phyloP scores from a whole-genome alignment of 148 eudicot genomes.

The Simmondsia chinensis region DNA sequence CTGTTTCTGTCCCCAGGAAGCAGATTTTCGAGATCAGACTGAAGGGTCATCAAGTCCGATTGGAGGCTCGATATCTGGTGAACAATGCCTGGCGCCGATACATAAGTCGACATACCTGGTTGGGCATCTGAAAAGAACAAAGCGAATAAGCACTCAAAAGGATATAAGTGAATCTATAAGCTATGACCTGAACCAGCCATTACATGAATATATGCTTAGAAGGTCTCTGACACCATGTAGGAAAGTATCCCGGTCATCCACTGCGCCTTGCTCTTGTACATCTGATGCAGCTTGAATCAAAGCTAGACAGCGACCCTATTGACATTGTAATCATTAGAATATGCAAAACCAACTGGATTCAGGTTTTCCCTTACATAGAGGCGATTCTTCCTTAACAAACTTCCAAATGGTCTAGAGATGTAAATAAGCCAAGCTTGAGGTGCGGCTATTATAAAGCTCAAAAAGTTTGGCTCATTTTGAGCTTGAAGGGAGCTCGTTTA shows the following conservation, averaged over 20 bases:
- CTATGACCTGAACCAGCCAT: slow-evolving; percentile 3
- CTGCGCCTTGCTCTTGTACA: slow-evolving; percentile 97
- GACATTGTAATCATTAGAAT: slow-evolving; percentile 1
- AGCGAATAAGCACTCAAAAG: slow-evolving; percentile 4
- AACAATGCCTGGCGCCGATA: slow-evolving; percentile 91
- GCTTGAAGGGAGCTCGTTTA: too few relatives aligned
- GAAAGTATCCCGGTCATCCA: slow-evolving; percentile 91
- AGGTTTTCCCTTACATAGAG: background rate
- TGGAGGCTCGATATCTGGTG: slow-evolving; percentile 89
- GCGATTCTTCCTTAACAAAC: background rate
- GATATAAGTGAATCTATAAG: background rate
- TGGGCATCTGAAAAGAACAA: slow-evolving; percentile 63
- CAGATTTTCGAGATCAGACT: slow-evolving; percentile 85
- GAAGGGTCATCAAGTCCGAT: slow-evolving; percentile 71
- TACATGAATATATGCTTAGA: slow-evolving; percentile 93
- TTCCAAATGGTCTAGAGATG: background rate
- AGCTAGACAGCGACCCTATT: slow-evolving; percentile 67
- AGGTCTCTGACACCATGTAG: slow-evolving; percentile 97
- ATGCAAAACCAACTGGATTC: background rate
- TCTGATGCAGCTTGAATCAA: slow-evolving; percentile 83
- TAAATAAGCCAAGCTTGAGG: background rate
- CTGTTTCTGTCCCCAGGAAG: slow-evolving; percentile 85
- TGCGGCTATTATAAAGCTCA: too few relatives aligned
- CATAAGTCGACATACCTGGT: slow-evolving; percentile 69
- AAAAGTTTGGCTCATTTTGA: too few relatives aligned